Conservation (phyloP, 2,329 filamentous ascomycete genomes). For the Pestalotiopsis sp. region DNA sequence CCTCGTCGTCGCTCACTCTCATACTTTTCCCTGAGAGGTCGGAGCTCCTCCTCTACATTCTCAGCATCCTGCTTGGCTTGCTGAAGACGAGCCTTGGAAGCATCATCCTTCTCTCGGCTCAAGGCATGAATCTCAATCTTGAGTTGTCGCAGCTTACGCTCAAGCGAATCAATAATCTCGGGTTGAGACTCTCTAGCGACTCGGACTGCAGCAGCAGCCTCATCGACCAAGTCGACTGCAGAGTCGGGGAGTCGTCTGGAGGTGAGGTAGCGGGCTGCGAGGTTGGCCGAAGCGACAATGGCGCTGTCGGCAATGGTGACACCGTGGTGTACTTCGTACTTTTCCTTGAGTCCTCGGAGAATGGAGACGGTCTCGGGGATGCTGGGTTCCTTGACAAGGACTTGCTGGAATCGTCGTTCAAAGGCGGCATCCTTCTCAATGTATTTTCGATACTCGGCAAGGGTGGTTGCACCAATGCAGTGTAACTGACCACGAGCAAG, state of each 20-base stretch:
- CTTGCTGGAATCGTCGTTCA: slow-evolving; percentile 97
- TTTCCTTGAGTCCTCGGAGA: slow-evolving; percentile 95
- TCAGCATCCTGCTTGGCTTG: slow-evolving; percentile 87
- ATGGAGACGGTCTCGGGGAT: slow-evolving; percentile 93
- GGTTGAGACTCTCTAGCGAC: slow-evolving; percentile 96
- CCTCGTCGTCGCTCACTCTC: slow-evolving; percentile 89
- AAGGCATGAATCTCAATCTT: slow-evolving; percentile 97
- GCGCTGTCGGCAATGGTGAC: slow-evolving; percentile 95
- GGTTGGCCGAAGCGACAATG: slow-evolving; percentile 85
- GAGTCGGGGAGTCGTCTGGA: slow-evolving; percentile 90
- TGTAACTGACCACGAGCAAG: slow-evolving; percentile 93
- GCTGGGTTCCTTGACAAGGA: slow-evolving; percentile 90
- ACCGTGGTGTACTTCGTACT: slow-evolving; percentile 97
- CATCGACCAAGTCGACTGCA: slow-evolving; percentile 93
- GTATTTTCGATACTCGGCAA: slow-evolving; percentile 96
- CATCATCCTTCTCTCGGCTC: slow-evolving; percentile 90
- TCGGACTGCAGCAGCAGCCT: slow-evolving; percentile 93
- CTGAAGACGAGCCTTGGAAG: slow-evolving; percentile 78
- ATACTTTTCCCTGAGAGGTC: slow-evolving; percentile 92
- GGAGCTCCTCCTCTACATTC: slow-evolving; percentile 90
- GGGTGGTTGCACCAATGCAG: slow-evolving; percentile 95
- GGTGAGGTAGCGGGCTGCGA: slow-evolving; percentile 92
- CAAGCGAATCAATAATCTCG: slow-evolving; percentile 91
- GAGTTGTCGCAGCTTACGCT: slow-evolving; percentile 84
- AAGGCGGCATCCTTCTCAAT: slow-evolving; percentile 99